Evolutionary conservation across 2,329 filamentous ascomycete genomes (phyloP), one percentile per base, ranked within the genome.

Genomic region (Phaeoacremonium minimum): DNA sequence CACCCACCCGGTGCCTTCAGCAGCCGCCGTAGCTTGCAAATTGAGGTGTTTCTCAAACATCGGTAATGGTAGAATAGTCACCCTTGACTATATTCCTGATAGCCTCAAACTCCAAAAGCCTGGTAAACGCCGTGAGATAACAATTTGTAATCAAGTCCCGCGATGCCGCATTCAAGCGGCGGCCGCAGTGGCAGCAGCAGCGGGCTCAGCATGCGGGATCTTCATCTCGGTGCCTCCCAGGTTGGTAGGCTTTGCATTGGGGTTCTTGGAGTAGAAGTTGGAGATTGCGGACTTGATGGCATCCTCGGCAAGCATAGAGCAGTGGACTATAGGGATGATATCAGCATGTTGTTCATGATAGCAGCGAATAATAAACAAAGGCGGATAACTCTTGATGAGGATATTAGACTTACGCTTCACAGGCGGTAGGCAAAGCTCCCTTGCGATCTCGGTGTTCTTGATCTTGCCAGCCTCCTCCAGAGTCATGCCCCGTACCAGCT

Each of bases 391-490:
- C 87, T 56, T 88, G 85, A 52, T 88, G 83, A 47, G 75, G 75
- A 32, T 79, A 83, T 64, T 69, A 89, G 86, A 66, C n/a, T n/a
- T n/a, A n/a, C n/a, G n/a, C 70, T 94, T 95, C 34, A 95, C 87
- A 43, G 88, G 87, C 22, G 87, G 88, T 55, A 93, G 66, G 57
- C 87, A 93, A 39, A 96, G 73, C 68, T 98, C 94, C 73, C 95
- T 94, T 26, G 93, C 93, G 58, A 98, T 98, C 67, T 98, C 90
- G 4, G 91, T 95, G 67, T 98, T 98, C 70, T 88, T 85, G 52
- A 98, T 87, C 67, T 85, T 84, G 37, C 83, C 82, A 20, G 94
- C 93, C 61, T 98, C 88, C 52, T 98, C 93, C 48, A 98, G 67
- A 12, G 85, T 95, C 91, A 97, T 98, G 43, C 93, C 93, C 46